Base-by-base conservation (phyloP, 805 yeast genomes). In the Candida loeiensis region DNA sequence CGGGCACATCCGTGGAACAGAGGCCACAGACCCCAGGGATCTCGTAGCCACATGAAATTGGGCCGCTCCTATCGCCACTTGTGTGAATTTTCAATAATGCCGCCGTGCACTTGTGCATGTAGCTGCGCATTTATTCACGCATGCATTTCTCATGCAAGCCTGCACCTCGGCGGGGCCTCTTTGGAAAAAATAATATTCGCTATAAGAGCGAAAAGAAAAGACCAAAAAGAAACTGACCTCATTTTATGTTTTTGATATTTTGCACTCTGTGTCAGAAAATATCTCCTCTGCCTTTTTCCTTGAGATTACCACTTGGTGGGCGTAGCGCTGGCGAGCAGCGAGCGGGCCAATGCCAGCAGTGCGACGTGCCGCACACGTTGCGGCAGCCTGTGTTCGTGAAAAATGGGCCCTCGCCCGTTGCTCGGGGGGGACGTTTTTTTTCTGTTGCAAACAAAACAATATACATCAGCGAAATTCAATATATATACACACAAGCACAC, bases 401-500 rank as follows among this genome's bases (percentile, higher is more conserved):
- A n/a, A n/a, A n/a, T n/a, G n/a, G n/a, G n/a, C n/a, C n/a, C n/a
- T n/a, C n/a, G n/a, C n/a, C n/a, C n/a, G n/a, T n/a, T n/a, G n/a
- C n/a, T n/a, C n/a, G n/a, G n/a, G n/a, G n/a, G n/a, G n/a, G n/a
- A n/a, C n/a, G n/a, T 30, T 30, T 30, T 30, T 30, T 30, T 4
- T 13, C 12, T 30, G 33, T 30, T 30, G 33, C 33, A 30, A 30
- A 30, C 33, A 30, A 30, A 30, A 30, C 33, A 30, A 16, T 30
- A 30, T 30, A 30, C 33, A 17, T 30, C 33, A 30, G 33, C 33
- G 33, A 30, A 30, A 30, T 30, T 30, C 20, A 30, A 30, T 30
- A 30, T 30, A 30, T 30, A 30, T 30, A 30, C 33, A 30, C 33
- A 30, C 33, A 30, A 18, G 33, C 33, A 30, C 33, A 18, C 33